Percentiles rank a stretch among this genome's conserved stretches.
phyloP scores from a whole-genome alignment of 2,329 filamentous ascomycete species.

The Domatiomyces globalis region DNA sequence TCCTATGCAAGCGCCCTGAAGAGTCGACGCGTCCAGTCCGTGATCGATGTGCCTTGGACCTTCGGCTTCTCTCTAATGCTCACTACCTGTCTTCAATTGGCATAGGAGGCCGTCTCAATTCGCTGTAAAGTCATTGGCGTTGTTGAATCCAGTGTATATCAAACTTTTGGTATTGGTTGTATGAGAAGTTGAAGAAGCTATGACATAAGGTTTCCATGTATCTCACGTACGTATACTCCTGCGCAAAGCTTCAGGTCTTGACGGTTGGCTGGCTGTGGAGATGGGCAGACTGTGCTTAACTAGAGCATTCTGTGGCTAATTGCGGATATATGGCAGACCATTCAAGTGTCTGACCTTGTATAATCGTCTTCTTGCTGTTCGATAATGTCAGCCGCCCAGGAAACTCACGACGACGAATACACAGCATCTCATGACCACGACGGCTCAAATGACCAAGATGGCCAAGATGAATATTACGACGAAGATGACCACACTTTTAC shows the following conservation, averaged over 20 bases:
- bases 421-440: not conserved
- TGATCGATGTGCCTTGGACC: not conserved
- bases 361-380: not conserved
- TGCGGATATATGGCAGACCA: not conserved
- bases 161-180: not conserved
- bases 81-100: not conserved
- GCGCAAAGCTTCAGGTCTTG: not conserved
- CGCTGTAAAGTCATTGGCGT: not conserved
- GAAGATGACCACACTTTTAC: conserved; percentile 26
- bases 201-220: not conserved
- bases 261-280: not conserved
- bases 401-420: not conserved
- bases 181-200: not conserved
- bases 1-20: not conserved
- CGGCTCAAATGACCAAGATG: not conserved
- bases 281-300: not conserved
- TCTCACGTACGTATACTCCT: not conserved
- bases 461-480: not conserved
- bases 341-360: not conserved
- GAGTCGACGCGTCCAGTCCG: not conserved
- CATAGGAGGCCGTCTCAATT: not conserved
- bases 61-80: not conserved
- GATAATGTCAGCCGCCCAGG: not conserved
- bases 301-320: not conserved
- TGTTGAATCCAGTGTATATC: not conserved